phyloP scores from a whole-genome alignment of 2,329 filamentous ascomycete species.

The Cytospora paraplurivora region DNA sequence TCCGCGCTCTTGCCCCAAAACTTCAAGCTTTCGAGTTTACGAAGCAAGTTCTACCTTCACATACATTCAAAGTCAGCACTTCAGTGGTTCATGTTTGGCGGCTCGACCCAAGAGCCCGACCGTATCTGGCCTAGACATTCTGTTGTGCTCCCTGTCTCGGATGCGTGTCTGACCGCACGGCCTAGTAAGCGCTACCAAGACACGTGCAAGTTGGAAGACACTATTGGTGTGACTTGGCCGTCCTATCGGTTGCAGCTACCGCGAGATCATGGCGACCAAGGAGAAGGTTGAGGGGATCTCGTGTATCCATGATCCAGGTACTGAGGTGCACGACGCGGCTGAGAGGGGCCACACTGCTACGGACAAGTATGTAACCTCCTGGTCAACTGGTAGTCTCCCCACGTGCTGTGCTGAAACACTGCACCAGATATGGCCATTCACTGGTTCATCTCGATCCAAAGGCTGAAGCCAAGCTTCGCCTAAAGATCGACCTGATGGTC shows the following conservation, averaged over 20 bases:
- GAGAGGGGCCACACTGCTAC: constrained; percentile 50
- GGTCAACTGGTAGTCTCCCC: too few relatives aligned
- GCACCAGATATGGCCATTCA: constrained; percentile 48
- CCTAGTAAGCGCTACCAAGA: too few relatives aligned
- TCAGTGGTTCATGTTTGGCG: too few relatives aligned
- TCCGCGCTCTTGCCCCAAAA: too few relatives aligned
- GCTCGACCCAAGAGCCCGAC: background rate
- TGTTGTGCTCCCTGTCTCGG: background rate
- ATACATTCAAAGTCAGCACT: too few relatives aligned
- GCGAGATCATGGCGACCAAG: constrained; percentile 7
- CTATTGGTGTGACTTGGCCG: background rate
- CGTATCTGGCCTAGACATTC: background rate
- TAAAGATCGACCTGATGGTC: constrained; percentile 67
- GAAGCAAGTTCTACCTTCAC: too few relatives aligned
- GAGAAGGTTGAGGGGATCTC: constrained; percentile 22
- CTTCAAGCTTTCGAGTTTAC: too few relatives aligned
- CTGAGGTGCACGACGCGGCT: constrained; percentile 36
- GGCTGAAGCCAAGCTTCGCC: constrained; percentile 59
- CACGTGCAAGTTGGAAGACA: background rate
- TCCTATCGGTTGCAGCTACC: background rate
- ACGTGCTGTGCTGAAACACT: constrained; percentile 10
- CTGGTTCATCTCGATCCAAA: constrained; percentile 57
- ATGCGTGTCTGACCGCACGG: background rate
- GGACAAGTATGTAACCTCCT: constrained; percentile 42
- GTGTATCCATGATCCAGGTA: constrained; percentile 21